Base-by-base conservation (phyloP, 169 alveolate species). In the Cytauxzoon felis region DNA sequence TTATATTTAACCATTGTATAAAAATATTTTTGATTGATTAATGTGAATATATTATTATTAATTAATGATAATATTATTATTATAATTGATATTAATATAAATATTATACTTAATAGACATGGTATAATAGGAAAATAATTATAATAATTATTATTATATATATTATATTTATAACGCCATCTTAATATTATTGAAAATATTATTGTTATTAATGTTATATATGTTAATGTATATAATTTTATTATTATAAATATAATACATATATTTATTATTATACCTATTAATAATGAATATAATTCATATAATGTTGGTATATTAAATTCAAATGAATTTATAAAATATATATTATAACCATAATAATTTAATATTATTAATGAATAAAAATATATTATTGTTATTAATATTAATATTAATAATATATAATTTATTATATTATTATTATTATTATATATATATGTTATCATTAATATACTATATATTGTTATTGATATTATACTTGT, bases 81-180 rank as follows among this genome's bases (percentile, higher is more conserved):
- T 33, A 27, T 23, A 2, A 66, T 3, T 1, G 69, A 45, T 32
- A 50, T 34, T 2, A 32, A 38, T 23, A 48, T 66, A 29, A 66
- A 66, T 42, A 66, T 24, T 8, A 66, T 58, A 59, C 59, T 34
- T 11, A 66, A n/a, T 38, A 38, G 57, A n/a, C 57, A 13, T 48
- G 16, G 16, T 26, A 19, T 21, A 21, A 3, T 24, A 32, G 61
- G 24, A 0, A 16, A 32, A 33, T 3, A 27, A 27, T 9, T 30
- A 24, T 8, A 9, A 9, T 2, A 2, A 13, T 2, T 13, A 16
- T 11, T 11, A 48, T 43, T 48, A 13, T 16, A 13, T 16, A 13
- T 43, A 11, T 13, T 16, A 48, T 16, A 13, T 16, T 13, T 48
- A 48, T 48, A 11, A 26, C 60, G 1, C 36, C 48, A 1, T 1